Evolutionary conservation across 192 early-diverging fungal species (phyloP).

Genomic region (Backusella morwellensis): DNA sequence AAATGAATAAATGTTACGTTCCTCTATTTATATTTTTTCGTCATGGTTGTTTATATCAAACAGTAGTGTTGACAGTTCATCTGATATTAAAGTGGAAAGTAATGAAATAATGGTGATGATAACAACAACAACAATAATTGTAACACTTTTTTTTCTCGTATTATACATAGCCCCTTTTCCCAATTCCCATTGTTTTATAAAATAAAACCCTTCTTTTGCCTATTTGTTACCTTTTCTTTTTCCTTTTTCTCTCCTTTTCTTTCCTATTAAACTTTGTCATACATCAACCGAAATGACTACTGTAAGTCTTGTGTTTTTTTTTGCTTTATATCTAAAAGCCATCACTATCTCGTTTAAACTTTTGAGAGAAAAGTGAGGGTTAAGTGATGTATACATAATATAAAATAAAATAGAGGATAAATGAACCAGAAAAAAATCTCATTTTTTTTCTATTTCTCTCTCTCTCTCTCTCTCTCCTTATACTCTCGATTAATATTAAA

Average conservation of each 20-base stretch:
- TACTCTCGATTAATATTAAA: neutral
- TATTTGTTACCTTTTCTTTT: constrained; percentile 10
- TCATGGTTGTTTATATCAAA: neutral
- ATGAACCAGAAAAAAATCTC: neutral
- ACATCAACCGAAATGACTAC: neutral
- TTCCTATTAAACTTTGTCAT: neutral
- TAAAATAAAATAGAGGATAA: neutral
- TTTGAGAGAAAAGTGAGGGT: neutral
- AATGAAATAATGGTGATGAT: constrained; percentile 1
- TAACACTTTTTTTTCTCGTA: constrained; percentile 6
- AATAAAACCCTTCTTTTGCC: constrained; percentile 1
- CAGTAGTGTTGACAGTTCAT: neutral
- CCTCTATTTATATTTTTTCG: neutral
- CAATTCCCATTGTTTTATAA: neutral
- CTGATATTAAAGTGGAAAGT: neutral
- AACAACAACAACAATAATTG: neutral
- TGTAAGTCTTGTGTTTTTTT: neutral
- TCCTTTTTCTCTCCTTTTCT: constrained; percentile 7
- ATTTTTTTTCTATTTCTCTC: neutral
- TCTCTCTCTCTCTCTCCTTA: neutral
- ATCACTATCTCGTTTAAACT: neutral
- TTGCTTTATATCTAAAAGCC: neutral
- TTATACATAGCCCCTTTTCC: constrained; percentile 11
- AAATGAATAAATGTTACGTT: constrained; percentile 1
- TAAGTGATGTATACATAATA: neutral